Base-by-base conservation (phyloP, 2,329 filamentous ascomycete genomes). In the Myriosclerotinia scirpicola region DNA sequence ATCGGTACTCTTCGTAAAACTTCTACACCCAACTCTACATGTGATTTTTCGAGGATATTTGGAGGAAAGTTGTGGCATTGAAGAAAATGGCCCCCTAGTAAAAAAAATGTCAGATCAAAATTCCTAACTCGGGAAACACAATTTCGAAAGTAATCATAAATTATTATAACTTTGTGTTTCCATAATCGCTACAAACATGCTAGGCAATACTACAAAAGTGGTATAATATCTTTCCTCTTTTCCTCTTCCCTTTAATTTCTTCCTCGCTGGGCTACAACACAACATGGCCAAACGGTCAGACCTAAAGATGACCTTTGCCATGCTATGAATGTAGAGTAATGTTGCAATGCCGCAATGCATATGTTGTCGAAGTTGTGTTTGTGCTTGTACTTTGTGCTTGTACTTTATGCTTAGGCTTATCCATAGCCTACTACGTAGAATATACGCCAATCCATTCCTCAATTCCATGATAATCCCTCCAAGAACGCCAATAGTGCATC, bases 401-500 rank as follows among this genome's bases (percentile, higher is more conserved):
- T 26, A 26, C 26, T 26, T 60, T 48, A 60, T 48, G 56, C 44
- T 48, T 48, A 48, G 22, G 30, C 42, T 42, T 38, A 60, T 38
- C 30, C 44, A 60, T 60, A 38, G 20, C 44, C n/a, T 60, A 36
- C 44, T 60, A 60, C 44, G 30, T 50, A 60, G 20, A 50, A 50
- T 38, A 60, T 60, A 15, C 58, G 58, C 44, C 30, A 50, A 60
- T 50, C 58, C 30, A 60, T 26, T 38, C 20, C 26, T 36, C 42
- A 36, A 22, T 48, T 20, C 56, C 42, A 48, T 5, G 3, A 60
- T 26, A 30, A 60, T 17, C 58, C 50, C n/a, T 12, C 44, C 44
- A 48, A 60, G 52, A 65, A 60, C 60, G 48, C 61, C 22, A 34
- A 34, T 54, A 54, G 61, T 67, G 38, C 14, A 61, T 60, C 30